Conservation (phyloP, 345 rosid species). For the Syzygium grande region DNA sequence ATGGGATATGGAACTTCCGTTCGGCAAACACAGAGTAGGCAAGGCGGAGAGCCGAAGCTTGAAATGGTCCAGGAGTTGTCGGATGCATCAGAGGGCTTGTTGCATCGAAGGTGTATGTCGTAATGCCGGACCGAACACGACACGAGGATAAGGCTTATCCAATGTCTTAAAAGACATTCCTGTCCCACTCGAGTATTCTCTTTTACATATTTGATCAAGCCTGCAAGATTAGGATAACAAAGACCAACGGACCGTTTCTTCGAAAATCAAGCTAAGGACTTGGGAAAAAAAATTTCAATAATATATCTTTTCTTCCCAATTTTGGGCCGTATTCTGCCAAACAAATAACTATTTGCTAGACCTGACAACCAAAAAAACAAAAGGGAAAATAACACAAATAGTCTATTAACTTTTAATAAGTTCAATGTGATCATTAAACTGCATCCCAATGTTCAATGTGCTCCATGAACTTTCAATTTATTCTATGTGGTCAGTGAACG, state of each 20-base stretch:
- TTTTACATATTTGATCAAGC: background rate
- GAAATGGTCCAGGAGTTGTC: background rate
- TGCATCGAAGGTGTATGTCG: background rate
- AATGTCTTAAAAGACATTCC: background rate
- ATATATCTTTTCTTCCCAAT: background rate
- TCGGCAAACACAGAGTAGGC: background rate
- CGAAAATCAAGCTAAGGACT: background rate
- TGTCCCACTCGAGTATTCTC: background rate
- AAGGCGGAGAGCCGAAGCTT: background rate
- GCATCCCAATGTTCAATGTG: too few species aligned
- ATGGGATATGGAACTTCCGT: background rate
- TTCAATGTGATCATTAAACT: too few species aligned
- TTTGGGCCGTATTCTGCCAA: background rate
- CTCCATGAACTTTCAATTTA: too few species aligned
- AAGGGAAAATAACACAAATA: too few species aligned
- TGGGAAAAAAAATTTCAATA: background rate
- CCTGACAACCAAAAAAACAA: background rate
- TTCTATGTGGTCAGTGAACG: too few species aligned
- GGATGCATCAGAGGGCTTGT: background rate
- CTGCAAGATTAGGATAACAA: background rate
- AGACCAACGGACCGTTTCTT: background rate
- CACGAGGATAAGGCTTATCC: background rate
- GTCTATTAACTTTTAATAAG: too few species aligned
- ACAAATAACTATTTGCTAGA: background rate
- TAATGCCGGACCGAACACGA: background rate